Evolutionary conservation across 805 yeast genomes (phyloP).

Genomic region (Clavispora phyllophila): DNA sequence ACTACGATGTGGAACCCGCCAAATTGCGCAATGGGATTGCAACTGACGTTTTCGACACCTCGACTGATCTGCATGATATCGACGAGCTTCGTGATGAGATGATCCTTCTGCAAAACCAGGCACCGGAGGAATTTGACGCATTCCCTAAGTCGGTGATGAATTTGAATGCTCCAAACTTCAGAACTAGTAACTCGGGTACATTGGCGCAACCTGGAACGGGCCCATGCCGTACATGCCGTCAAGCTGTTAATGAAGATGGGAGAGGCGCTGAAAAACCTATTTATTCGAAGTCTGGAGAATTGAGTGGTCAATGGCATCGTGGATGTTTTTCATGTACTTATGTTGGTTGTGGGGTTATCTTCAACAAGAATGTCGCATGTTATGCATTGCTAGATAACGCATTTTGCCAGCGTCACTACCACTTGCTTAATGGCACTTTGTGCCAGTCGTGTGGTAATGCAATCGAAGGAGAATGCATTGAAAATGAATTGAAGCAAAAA

Average conservation of each 20-base stretch:
- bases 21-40: background rate
- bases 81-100: slow-evolving; percentile 5
- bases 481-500: slow-evolving; percentile 62
- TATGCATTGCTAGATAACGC: slow-evolving; percentile 79
- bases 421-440: slow-evolving; percentile 65
- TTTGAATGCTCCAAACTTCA: slow-evolving; percentile 10
- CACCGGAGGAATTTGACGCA: slow-evolving; percentile 15
- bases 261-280: slow-evolving; percentile 52
- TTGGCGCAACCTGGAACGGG: slow-evolving; percentile 59
- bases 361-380: slow-evolving; percentile 58
- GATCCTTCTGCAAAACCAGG: slow-evolving; percentile 11
- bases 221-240: slow-evolving; percentile 73
- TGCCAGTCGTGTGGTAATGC: slow-evolving; percentile 70
- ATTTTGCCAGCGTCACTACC: slow-evolving; percentile 76
- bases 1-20: background rate
- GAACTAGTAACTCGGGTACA: slow-evolving; percentile 5
- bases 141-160: slow-evolving; percentile 15
- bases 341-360: slow-evolving; percentile 48
- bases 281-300: slow-evolving; percentile 77
- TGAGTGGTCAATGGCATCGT: slow-evolving; percentile 93
- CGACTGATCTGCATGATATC: background rate
- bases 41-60: background rate
- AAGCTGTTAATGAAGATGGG: slow-evolving; percentile 40
- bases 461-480: slow-evolving; percentile 88
- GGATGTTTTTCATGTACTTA: slow-evolving; percentile 70